These are phyloP conservation scores for Anethum foeniculum DNA, from an alignment of 140 eudicot species.

Conservation along the genomic window DNA sequence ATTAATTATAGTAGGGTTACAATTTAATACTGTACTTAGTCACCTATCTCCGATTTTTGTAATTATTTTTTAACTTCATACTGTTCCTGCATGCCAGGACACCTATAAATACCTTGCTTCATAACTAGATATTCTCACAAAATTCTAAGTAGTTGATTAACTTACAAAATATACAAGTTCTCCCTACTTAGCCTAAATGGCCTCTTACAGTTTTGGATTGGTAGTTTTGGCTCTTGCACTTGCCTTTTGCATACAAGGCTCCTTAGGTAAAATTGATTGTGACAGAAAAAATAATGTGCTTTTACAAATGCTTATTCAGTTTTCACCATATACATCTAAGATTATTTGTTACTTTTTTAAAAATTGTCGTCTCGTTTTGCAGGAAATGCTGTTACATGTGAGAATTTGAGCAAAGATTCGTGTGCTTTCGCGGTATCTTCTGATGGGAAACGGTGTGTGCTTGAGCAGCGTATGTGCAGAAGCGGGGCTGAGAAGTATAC, in stretches of 20 bases:
- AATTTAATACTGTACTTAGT: background rate
- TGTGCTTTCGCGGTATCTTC: slow-evolving; percentile 85
- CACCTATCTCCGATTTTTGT: background rate
- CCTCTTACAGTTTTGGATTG: slow-evolving; percentile 16
- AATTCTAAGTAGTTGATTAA: background rate
- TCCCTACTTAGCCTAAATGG: slow-evolving; percentile 16
- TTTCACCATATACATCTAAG: no score
- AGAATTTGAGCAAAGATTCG: slow-evolving; percentile 55
- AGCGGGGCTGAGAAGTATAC: slow-evolving; percentile 47
- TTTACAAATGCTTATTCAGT: no score
- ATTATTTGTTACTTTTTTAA: no score
- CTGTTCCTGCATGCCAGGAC: background rate
- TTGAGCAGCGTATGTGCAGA: slow-evolving; percentile 55
- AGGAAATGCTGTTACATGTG: slow-evolving; percentile 57
- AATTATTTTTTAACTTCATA: background rate
- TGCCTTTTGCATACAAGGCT: slow-evolving; percentile 35
- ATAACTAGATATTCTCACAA: background rate
- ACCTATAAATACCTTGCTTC: background rate
- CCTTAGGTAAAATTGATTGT: slow-evolving; percentile 25
- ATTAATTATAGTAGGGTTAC: background rate
- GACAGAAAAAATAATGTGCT: background rate
- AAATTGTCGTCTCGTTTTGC: background rate
- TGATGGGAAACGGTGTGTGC: slow-evolving; percentile 75
- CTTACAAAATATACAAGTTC: background rate
- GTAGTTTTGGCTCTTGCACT: slow-evolving; percentile 22